These are phyloP conservation scores for Phytophthora citricola DNA, from an alignment of 352 stramenopile genomes.

Conservation along the genomic window DNA sequence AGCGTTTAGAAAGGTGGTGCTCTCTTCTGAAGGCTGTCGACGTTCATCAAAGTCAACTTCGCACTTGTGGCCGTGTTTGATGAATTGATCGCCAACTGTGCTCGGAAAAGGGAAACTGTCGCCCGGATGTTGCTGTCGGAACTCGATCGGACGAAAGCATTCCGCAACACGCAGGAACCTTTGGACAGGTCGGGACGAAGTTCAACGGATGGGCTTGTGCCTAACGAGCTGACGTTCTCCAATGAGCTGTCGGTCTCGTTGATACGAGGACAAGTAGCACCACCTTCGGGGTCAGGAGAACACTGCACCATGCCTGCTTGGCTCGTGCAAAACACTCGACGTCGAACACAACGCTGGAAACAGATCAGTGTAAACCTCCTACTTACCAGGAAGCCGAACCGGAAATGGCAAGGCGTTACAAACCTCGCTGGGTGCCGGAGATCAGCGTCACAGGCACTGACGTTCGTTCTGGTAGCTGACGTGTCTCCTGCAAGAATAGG, in stretches of 20 bases:
- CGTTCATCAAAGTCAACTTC: background rate
- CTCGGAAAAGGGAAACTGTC: slow-evolving; percentile 23
- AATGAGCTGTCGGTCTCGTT: too few species aligned
- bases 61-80: background rate
- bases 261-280: too few species aligned
- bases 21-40: slow-evolving; percentile 7
- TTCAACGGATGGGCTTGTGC: background rate
- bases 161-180: background rate
- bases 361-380: background rate
- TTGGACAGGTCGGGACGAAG: slow-evolving; percentile 2
- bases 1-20: slow-evolving; percentile 58
- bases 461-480: slow-evolving; percentile 1
- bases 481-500: slow-evolving; percentile 34
- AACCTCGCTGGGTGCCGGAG: slow-evolving; percentile 8
- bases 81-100: background rate
- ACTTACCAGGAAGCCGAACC: slow-evolving; percentile 12
- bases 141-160: slow-evolving; percentile 38
- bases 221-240: too few species aligned
- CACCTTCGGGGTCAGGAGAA: slow-evolving; percentile 16
- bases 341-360: slow-evolving; percentile 19
- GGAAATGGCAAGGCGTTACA: slow-evolving; percentile 25
- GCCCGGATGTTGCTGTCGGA: slow-evolving; percentile 38
- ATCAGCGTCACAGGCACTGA: background rate
- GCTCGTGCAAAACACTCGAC: slow-evolving; percentile 25
- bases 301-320: slow-evolving; percentile 25